Evolutionary conservation across 768 basidiomycete species (phyloP).

Genomic region (Sporobolomyces phaffii): DNA sequence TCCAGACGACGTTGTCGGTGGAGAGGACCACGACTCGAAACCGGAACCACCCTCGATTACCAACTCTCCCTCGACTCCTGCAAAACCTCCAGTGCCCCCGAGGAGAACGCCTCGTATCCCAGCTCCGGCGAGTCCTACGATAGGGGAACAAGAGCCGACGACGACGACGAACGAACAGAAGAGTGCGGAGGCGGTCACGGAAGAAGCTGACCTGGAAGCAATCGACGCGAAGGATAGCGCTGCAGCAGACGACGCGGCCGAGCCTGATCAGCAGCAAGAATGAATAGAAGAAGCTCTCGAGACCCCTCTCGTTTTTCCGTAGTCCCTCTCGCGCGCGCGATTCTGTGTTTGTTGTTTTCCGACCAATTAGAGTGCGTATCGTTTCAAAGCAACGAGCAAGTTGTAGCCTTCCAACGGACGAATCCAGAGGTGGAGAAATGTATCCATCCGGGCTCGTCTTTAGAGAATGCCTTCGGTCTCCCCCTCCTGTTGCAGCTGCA

Average conservation of each 20-base stretch:
- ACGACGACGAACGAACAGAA: neutral
- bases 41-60: neutral
- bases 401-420: conserved; percentile 19
- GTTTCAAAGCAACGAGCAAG: no score
- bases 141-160: neutral
- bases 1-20: no score
- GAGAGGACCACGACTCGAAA: neutral
- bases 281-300: no score
- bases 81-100: conserved; percentile 24
- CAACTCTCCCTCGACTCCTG: neutral
- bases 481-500: conserved; percentile 16
- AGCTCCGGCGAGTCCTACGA: neutral
- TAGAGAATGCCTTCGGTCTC: conserved; percentile 12
- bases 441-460: conserved; percentile 4
- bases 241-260: no score
- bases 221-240: no score
- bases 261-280: no score
- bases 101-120: conserved; percentile 17
- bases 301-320: no score
- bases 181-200: no score
- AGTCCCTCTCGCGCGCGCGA: no score
- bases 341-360: no score
- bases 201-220: no score
- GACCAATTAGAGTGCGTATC: no score
- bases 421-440: neutral